phyloP scores from a whole-genome alignment of 345 rosid species.

The Arabis hirsuta region DNA sequence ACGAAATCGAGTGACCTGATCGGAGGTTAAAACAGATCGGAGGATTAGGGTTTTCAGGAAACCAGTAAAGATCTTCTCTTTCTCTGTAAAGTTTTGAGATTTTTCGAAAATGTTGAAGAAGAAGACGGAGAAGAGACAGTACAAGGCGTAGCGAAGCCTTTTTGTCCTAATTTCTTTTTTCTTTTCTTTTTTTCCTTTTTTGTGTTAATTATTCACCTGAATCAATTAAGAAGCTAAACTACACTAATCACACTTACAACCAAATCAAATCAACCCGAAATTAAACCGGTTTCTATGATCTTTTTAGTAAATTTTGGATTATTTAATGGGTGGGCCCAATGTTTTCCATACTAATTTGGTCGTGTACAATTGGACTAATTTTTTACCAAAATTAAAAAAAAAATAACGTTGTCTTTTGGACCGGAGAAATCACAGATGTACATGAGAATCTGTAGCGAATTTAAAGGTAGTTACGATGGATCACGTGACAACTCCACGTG shows the following conservation, averaged over 20 bases:
- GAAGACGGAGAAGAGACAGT: conserved; percentile 29
- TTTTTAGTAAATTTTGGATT: too few relatives aligned
- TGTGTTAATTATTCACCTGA: conserved; percentile 15
- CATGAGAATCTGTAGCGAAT: conserved; percentile 34
- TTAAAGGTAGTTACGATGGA: conserved; percentile 29
- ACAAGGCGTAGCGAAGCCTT: conserved; percentile 32
- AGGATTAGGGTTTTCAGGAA: conserved; percentile 42
- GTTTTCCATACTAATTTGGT: too few relatives aligned
- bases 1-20: background rate
- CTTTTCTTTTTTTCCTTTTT: background rate
- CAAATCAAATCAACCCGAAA: conserved; percentile 16
- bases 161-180: conserved; percentile 16
- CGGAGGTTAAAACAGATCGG: conserved; percentile 32
- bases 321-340: too few relatives aligned
- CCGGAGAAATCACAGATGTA: conserved; percentile 29
- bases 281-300: conserved; percentile 18
- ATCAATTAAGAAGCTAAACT: conserved; percentile 8
- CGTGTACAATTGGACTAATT: too few relatives aligned
- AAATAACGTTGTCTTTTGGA: too few relatives aligned
- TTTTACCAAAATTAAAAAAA: too few relatives aligned
- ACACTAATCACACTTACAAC: conserved; percentile 1
- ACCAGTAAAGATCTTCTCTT: conserved; percentile 30
- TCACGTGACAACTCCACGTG: conserved; percentile 43
- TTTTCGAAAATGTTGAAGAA: conserved; percentile 25
- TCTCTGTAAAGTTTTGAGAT: conserved; percentile 16